These are phyloP conservation scores for Auricularia sp. DNA, from an alignment of 768 basidiomycete genomes.

Conservation along the genomic window DNA sequence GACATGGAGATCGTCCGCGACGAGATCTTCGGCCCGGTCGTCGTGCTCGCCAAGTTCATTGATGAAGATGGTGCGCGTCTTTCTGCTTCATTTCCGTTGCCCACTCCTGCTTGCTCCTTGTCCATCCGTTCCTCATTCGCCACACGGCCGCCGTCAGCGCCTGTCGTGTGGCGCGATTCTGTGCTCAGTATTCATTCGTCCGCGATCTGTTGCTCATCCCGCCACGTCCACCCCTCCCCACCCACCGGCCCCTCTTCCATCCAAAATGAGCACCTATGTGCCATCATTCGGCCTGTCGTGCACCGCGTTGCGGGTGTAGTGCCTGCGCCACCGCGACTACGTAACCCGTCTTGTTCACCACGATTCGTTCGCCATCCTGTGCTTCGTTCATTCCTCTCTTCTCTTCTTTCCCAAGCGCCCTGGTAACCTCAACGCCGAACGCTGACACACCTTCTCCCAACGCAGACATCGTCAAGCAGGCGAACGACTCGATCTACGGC, in stretches of 20 bases:
- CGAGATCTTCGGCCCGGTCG: slow-evolving; percentile 77
- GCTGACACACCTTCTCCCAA: neutral
- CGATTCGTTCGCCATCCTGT: neutral
- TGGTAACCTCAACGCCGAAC: too few relatives aligned
- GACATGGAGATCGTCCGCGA: slow-evolving; percentile 80
- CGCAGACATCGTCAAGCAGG: slow-evolving; percentile 21
- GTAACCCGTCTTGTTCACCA: neutral
- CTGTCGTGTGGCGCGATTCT: too few relatives aligned
- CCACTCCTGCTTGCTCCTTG: neutral
- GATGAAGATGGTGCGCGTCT: slow-evolving; percentile 33
- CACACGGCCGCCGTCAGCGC: neutral
- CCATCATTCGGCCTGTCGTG: too few relatives aligned
- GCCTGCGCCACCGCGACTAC: too few relatives aligned
- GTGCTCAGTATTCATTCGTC: neutral
- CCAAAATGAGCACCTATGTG: too few relatives aligned
- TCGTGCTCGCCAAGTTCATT: slow-evolving; percentile 67
- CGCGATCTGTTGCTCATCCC: too few relatives aligned
- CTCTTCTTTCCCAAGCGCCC: too few relatives aligned
- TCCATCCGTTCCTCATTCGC: neutral
- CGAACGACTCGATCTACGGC: slow-evolving; percentile 84
- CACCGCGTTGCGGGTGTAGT: too few relatives aligned
- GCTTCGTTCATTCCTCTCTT: neutral
- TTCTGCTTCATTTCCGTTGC: neutral
- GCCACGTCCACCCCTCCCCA: too few relatives aligned
- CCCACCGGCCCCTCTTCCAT: too few relatives aligned